These are phyloP conservation scores for Nigrospora oryzae DNA, from an alignment of 2,329 filamentous ascomycete genomes.

Conservation along the genomic window DNA sequence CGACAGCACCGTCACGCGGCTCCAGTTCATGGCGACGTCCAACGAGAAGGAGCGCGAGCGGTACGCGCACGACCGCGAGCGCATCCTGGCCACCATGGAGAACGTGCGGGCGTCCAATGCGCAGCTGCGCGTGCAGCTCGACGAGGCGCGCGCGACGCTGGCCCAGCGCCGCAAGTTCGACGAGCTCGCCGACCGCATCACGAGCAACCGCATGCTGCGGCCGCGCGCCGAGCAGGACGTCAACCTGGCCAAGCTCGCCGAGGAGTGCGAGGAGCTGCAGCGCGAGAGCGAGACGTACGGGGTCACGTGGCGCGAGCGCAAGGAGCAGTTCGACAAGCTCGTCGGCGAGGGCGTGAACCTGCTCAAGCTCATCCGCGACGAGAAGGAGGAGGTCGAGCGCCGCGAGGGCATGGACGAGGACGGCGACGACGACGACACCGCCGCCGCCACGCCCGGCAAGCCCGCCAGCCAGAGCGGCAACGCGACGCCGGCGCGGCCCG, in stretches of 20 bases:
- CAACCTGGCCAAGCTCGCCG: slow-evolving; percentile 72
- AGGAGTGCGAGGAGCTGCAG: slow-evolving; percentile 82
- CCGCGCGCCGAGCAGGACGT: slow-evolving; percentile 76
- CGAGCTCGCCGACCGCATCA: slow-evolving; percentile 79
- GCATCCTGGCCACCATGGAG: slow-evolving; percentile 72
- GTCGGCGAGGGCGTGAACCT: slow-evolving; percentile 87
- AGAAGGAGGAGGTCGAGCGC: slow-evolving; percentile 89
- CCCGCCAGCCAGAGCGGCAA: slow-evolving; percentile 40
- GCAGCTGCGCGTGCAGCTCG: slow-evolving; percentile 64
- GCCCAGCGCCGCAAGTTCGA: slow-evolving; percentile 80
- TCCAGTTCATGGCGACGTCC: slow-evolving; percentile 78
- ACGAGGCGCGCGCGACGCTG: slow-evolving; percentile 66
- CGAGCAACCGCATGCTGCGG: slow-evolving; percentile 68
- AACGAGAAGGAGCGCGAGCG: slow-evolving; percentile 77
- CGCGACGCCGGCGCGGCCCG: slow-evolving; percentile 30
- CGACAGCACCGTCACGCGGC: slow-evolving; percentile 75
- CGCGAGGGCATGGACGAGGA: slow-evolving; percentile 74
- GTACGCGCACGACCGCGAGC: slow-evolving; percentile 71
- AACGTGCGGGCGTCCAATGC: slow-evolving; percentile 68
- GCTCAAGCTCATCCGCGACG: slow-evolving; percentile 78
- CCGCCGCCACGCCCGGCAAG: slow-evolving; percentile 41
- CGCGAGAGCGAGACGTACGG: slow-evolving; percentile 76
- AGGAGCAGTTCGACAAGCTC: slow-evolving; percentile 80
- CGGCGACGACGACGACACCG: slow-evolving; percentile 29
- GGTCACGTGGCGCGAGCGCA: slow-evolving; percentile 73